Base-by-base conservation (phyloP, 2,329 filamentous ascomycete genomes). In the Scytalidium lignicola region DNA sequence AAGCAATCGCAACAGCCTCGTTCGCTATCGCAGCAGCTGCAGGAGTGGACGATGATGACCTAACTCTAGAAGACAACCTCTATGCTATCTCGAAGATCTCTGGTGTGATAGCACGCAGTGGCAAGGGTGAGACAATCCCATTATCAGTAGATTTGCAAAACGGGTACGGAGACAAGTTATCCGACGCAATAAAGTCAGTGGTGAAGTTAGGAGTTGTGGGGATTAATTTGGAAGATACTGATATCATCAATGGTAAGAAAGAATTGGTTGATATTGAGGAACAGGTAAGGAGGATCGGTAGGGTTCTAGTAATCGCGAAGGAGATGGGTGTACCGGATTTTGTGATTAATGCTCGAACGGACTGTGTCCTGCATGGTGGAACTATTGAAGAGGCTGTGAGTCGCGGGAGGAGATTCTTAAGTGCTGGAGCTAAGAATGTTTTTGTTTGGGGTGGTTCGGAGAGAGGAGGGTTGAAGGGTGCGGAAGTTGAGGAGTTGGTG, bases 141-240 rank as follows among this genome's bases (percentile, higher is more conserved):
- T 61, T 85, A 1, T 78, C 74, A 0, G 77, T 74, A 3, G 81
- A 85, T 57, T 60, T 83, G 2, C 79, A 83, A 60, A 80, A 84
- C 56, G 80, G 80, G 0, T 85, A 82, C 53, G 74, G 73, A 2
- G 63, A 70, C 2, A 57, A 60, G 18, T 68, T 80, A 2, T 70
- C 65, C 4, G 68, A 73, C 3, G 74, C 69, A 0, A 66, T 82
- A 2, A 60, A 63, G 5, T 58, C 58, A 2, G 67, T 75, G 1
- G 71, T 83, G n/a, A 60, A 67, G 2, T 50, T 74, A 0, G 80
- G 80, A 0, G 79, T 70, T 0, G 75, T 76, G 1, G 80, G 81
- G 0, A 75, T 73, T 42, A 85, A 85, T 56, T 69, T 85, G 2
- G 80, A 84, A 51, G 81, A 85, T 67, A 61, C 70, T 58, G 44